Percentiles rank a stretch among this genome's conserved stretches.
Evolutionary conservation across 306 rosid species (phyloP).

Genomic region (Quercus alba): DNA sequence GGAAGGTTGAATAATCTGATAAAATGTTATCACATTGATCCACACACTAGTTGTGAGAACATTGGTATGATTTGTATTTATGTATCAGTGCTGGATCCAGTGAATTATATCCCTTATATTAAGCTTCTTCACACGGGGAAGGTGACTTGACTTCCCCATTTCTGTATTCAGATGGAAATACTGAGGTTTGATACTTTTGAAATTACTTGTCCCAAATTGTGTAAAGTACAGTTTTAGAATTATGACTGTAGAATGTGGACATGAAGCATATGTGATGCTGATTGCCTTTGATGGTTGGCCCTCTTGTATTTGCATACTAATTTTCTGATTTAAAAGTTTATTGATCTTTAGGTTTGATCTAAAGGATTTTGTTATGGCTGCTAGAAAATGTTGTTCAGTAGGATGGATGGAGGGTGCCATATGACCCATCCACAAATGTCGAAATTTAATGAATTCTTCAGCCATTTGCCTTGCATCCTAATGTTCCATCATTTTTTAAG

Average conservation of each 20-base stretch:
- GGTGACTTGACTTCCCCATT: slow-evolving; percentile 32
- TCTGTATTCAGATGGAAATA: slow-evolving; percentile 39
- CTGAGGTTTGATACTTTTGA: slow-evolving; percentile 24
- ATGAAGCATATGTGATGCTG: slow-evolving; percentile 15
- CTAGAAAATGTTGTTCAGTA: neutral
- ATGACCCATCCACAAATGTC: neutral
- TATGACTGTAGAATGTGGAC: slow-evolving; percentile 21
- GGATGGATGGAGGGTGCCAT: neutral
- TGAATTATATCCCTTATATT: slow-evolving; percentile 34
- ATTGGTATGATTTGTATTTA: slow-evolving; percentile 37
- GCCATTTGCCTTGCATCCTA: too few species aligned
- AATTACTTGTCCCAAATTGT: slow-evolving; percentile 45
- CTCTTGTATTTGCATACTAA: neutral
- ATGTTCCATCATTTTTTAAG: too few species aligned
- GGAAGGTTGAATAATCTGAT: slow-evolving; percentile 75
- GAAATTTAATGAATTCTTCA: neutral
- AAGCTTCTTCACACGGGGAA: slow-evolving; percentile 28
- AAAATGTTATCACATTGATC: slow-evolving; percentile 37
- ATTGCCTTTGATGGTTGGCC: slow-evolving; percentile 9
- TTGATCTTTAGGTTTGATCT: neutral
- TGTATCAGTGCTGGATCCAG: slow-evolving; percentile 36
- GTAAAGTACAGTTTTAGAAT: slow-evolving; percentile 37
- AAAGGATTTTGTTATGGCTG: too few species aligned
- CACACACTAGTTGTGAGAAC: slow-evolving; percentile 27
- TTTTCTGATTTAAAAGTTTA: neutral